Percentiles rank a stretch among this genome's conserved stretches.
phyloP scores from a whole-genome alignment of 306 rosid species.

The Lablab purpureus region DNA sequence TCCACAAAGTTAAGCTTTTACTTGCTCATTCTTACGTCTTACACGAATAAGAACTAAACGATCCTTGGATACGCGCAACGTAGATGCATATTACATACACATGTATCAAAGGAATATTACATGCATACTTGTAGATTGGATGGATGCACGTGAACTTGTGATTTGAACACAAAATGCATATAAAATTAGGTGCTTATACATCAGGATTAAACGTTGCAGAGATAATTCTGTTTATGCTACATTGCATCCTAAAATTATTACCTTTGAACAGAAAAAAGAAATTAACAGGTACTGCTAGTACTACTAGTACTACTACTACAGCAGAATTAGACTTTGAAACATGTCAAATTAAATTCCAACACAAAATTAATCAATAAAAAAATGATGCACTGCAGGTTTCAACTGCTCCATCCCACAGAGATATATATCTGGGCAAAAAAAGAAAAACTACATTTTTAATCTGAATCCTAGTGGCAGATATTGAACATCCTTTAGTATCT shows the following conservation, averaged over 20 bases:
- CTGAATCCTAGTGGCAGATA: constrained; percentile 92
- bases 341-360: constrained; percentile 69
- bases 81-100: not conserved
- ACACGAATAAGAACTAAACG: not conserved
- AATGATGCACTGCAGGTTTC: constrained; percentile 80
- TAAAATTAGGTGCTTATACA: not conserved
- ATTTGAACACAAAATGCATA: not conserved
- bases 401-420: constrained; percentile 84
- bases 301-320: constrained; percentile 15
- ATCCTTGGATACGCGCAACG: not conserved
- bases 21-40: not conserved
- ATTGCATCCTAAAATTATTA: constrained; percentile 46
- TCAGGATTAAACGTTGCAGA: not conserved
- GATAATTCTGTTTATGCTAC: constrained; percentile 11
- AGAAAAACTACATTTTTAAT: constrained; percentile 60
- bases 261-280: constrained; percentile 31
- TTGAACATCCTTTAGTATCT: constrained; percentile 80
- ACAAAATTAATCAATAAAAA: constrained; percentile 91
- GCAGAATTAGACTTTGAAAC: constrained; percentile 47
- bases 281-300: constrained; percentile 14
- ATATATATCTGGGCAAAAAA: constrained; percentile 52
- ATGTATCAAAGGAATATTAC: no score
- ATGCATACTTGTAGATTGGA: no score
- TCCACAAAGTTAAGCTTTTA: not conserved
- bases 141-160: not conserved